phyloP scores from a whole-genome alignment of 148 eudicot species.

The Rhododendron molle region DNA sequence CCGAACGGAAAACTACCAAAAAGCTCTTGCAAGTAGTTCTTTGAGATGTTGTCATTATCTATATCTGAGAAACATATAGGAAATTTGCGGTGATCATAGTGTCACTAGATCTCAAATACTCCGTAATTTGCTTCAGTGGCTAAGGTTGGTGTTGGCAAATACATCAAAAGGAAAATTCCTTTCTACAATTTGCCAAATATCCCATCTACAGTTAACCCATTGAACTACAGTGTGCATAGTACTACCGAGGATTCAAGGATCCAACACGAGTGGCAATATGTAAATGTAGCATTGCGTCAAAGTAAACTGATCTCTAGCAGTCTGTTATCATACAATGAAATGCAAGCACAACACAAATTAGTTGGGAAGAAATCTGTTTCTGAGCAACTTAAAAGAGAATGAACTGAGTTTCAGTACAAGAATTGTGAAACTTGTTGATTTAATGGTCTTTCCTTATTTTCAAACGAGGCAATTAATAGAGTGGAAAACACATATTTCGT shows the following conservation, averaged over 20 bases:
- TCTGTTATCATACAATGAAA: neutral
- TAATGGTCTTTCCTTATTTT: neutral
- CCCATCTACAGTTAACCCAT: neutral
- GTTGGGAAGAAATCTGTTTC: neutral
- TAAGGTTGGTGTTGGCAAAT: neutral
- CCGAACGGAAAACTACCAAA: constrained; percentile 75
- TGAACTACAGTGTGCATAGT: neutral
- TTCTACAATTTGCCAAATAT: neutral
- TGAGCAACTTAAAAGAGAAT: neutral
- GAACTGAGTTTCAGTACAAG: neutral
- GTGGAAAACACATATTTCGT: constrained; percentile 1
- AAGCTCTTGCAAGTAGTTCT: constrained; percentile 72
- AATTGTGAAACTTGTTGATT: neutral
- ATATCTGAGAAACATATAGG: constrained; percentile 50
- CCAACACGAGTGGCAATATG: neutral
- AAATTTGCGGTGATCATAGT: constrained; percentile 5
- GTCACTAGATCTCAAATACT: neutral
- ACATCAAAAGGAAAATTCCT: neutral
- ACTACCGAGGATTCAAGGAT: neutral
- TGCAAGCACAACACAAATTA: neutral
- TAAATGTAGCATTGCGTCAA: neutral
- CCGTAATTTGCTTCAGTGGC: neutral
- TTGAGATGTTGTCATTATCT: constrained; percentile 57
- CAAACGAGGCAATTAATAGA: neutral
- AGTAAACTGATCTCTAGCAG: neutral